Evolutionary conservation across 768 basidiomycete species (phyloP).

Genomic region (Agaricus subrufescens): DNA sequence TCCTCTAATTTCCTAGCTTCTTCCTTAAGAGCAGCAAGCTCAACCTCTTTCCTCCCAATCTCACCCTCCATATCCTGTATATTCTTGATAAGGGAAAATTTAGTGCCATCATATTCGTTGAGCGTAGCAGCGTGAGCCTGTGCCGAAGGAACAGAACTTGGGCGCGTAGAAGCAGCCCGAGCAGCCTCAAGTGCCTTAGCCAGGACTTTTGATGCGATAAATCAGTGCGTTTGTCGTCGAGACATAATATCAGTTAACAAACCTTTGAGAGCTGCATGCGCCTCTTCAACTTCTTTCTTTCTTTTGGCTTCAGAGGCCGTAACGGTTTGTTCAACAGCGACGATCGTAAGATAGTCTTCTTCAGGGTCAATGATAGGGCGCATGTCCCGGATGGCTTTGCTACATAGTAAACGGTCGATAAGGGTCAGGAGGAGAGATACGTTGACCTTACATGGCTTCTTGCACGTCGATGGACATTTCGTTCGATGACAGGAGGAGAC

Average conservation of each 20-base stretch:
- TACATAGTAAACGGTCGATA: slow-evolving; percentile 19
- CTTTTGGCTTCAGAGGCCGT: slow-evolving; percentile 48
- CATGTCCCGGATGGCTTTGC: slow-evolving; percentile 68
- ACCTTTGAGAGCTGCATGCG: slow-evolving; percentile 65
- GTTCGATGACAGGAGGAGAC: neutral
- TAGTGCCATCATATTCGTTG: slow-evolving; percentile 60
- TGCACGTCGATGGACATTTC: slow-evolving; percentile 37
- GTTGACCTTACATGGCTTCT: slow-evolving; percentile 38
- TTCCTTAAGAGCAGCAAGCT: slow-evolving; percentile 64
- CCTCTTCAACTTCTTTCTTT: slow-evolving; percentile 66
- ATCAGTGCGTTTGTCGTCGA: neutral
- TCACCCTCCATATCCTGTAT: slow-evolving; percentile 69
- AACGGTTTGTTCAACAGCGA: slow-evolving; percentile 68
- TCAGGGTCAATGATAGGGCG: slow-evolving; percentile 70
- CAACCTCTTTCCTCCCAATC: slow-evolving; percentile 63
- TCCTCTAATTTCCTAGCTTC: slow-evolving; percentile 56
- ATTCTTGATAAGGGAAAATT: slow-evolving; percentile 65
- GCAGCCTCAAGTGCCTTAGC: slow-evolving; percentile 64
- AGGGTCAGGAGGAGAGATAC: neutral
- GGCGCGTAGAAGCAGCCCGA: slow-evolving; percentile 64
- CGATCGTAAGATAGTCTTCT: slow-evolving; percentile 74
- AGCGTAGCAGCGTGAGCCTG: slow-evolving; percentile 55
- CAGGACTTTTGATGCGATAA: slow-evolving; percentile 39
- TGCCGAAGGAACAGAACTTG: slow-evolving; percentile 62
- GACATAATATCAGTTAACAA: neutral